phyloP scores from a whole-genome alignment of 768 basidiomycete species.

The Psilocybe cyanescens region DNA sequence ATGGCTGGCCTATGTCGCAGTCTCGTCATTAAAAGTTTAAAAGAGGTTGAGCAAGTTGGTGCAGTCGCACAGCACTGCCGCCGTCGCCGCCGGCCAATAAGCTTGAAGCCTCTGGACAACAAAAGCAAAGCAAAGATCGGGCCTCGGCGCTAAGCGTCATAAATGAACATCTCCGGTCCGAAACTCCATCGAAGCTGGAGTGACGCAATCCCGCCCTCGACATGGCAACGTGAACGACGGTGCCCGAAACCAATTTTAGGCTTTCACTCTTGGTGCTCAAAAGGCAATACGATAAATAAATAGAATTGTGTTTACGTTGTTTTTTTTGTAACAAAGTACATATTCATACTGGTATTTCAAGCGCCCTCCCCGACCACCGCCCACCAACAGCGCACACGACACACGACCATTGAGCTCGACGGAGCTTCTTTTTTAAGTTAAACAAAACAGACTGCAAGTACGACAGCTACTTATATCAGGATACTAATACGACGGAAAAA shows the following conservation, averaged over 20 bases:
- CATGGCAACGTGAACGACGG: background rate
- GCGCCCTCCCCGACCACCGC: background rate
- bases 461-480: slow-evolving; percentile 12
- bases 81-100: background rate
- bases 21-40: slow-evolving; percentile 47
- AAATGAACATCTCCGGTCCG: background rate
- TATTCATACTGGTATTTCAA: no score
- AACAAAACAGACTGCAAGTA: slow-evolving; percentile 3
- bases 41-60: no score
- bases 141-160: background rate
- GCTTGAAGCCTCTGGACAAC: slow-evolving; percentile 2
- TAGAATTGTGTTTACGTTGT: background rate
- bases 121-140: slow-evolving; percentile 5
- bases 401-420: background rate
- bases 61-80: no score
- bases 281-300: background rate
- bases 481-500: slow-evolving; percentile 11
- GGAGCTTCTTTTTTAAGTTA: slow-evolving; percentile 10
- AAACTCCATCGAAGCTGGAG: background rate
- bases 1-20: slow-evolving; percentile 65
- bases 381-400: background rate
- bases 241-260: background rate
- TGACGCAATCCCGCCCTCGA: background rate
- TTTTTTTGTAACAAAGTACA: no score
- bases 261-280: background rate